Conservation (phyloP, 345 rosid species). For the Acer negundo region DNA sequence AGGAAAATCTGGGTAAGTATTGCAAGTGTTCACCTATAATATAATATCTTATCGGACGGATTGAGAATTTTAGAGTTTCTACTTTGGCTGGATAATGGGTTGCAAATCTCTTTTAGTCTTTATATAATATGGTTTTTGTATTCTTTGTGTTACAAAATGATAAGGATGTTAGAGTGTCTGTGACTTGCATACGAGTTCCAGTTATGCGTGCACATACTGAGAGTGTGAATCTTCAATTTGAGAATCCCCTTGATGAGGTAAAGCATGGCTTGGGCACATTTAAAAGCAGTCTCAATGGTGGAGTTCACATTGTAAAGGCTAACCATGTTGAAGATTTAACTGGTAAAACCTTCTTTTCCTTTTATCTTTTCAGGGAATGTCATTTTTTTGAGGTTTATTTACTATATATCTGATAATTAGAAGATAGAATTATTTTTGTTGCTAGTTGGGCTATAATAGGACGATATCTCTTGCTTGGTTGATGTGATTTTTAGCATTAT, state of each 20-base stretch:
- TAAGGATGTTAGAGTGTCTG: conserved; percentile 81
- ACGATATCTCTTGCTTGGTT: too few relatives aligned
- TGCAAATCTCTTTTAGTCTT: not conserved
- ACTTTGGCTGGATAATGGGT: not conserved
- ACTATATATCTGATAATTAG: too few relatives aligned
- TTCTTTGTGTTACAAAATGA: conserved; percentile 62
- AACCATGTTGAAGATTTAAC: too few relatives aligned
- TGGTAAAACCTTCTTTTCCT: too few relatives aligned
- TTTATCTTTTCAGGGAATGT: too few relatives aligned
- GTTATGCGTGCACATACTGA: conserved; percentile 99
- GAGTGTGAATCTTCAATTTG: conserved; percentile 95
- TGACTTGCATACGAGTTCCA: conserved; percentile 95
- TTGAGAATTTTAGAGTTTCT: not conserved
- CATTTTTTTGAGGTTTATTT: too few relatives aligned
- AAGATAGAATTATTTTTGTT: too few relatives aligned
- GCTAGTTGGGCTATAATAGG: too few relatives aligned
- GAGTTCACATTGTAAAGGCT: too few relatives aligned
- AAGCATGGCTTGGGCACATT: not conserved
- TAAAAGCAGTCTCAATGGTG: too few relatives aligned
- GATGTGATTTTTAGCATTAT: too few relatives aligned
- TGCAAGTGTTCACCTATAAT: not conserved
- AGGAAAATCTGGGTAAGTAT: conserved; percentile 90
- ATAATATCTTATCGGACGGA: not conserved
- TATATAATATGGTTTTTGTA: not conserved
- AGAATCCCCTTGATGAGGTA: conserved; percentile 94